Evolutionary conservation across 2,329 filamentous ascomycete genomes (phyloP).

Genomic region (Fusarium continuum): DNA sequence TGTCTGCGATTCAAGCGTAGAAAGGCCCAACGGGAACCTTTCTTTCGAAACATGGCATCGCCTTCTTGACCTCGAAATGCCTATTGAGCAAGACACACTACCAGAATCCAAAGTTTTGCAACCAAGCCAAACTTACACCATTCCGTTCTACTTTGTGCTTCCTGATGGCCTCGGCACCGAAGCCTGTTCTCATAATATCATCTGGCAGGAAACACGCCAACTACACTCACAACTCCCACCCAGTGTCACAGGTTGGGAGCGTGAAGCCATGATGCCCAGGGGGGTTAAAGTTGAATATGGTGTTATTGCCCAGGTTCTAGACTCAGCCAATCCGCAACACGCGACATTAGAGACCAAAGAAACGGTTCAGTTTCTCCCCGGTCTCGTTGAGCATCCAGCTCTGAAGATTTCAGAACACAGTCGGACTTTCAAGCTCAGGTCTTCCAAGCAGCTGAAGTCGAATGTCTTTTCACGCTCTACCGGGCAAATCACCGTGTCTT

Average conservation of each 20-base stretch:
- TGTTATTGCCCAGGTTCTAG: slow-evolving; percentile 15
- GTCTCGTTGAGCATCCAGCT: not conserved
- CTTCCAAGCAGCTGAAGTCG: slow-evolving; percentile 9
- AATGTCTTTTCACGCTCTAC: slow-evolving; percentile 7
- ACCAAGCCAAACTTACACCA: slow-evolving; percentile 2
- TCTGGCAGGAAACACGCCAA: slow-evolving; percentile 16
- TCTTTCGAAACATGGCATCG: slow-evolving; percentile 22
- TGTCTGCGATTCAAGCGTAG: slow-evolving; percentile 17
- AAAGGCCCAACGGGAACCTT: slow-evolving; percentile 1
- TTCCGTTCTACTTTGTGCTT: slow-evolving; percentile 17
- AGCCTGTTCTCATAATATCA: slow-evolving; percentile 13
- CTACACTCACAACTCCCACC: slow-evolving; percentile 7
- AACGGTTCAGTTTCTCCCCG: slow-evolving; percentile 14
- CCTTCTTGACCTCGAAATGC: slow-evolving; percentile 16
- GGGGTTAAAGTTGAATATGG: slow-evolving; percentile 6
- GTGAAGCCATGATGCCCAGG: slow-evolving; percentile 6
- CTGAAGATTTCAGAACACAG: not conserved
- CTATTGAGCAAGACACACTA: not conserved
- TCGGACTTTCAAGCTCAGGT: not conserved
- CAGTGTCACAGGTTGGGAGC: slow-evolving; percentile 2
- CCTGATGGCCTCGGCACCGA: slow-evolving; percentile 11
- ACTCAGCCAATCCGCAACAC: slow-evolving; percentile 4
- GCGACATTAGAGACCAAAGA: slow-evolving; percentile 13
- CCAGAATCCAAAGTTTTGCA: not conserved
- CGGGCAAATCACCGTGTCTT: not conserved